phyloP scores from a whole-genome alignment of 176 grass and related monocot species.

The Triticum aestivum region DNA sequence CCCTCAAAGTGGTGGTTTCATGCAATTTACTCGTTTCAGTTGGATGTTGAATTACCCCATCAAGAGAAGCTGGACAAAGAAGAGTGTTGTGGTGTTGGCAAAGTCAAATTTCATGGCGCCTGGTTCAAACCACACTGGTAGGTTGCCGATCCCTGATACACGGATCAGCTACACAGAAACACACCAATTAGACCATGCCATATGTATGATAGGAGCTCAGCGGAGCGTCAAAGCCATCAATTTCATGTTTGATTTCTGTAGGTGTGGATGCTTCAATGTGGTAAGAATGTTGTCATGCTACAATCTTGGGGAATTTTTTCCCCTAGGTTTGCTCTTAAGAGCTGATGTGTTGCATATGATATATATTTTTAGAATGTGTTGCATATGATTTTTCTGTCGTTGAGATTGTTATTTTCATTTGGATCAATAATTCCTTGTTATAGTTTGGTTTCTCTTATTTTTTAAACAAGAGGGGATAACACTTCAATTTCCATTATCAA shows the following conservation, averaged over 20 bases:
- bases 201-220: neutral
- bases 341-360: too few species aligned
- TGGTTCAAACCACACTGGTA: constrained; percentile 89
- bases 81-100: constrained; percentile 55
- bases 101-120: constrained; percentile 66
- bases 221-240: neutral
- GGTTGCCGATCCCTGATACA: constrained; percentile 61
- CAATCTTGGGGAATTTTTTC: too few species aligned
- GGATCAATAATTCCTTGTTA: neutral
- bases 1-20: too few species aligned
- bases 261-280: too few species aligned
- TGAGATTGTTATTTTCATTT: neutral
- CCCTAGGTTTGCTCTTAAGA: too few species aligned
- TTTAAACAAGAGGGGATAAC: too few species aligned
- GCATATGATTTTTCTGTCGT: neutral
- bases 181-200: constrained; percentile 16
- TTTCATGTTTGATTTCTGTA: neutral
- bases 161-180: constrained; percentile 56
- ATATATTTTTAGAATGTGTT: neutral
- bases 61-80: constrained; percentile 79
- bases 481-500: too few species aligned
- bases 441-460: too few species aligned
- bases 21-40: neutral
- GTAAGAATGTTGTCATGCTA: too few species aligned
- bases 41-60: constrained; percentile 75